Conservation (phyloP, 805 yeast genomes). For the Scheffersomyces stipitis region DNA sequence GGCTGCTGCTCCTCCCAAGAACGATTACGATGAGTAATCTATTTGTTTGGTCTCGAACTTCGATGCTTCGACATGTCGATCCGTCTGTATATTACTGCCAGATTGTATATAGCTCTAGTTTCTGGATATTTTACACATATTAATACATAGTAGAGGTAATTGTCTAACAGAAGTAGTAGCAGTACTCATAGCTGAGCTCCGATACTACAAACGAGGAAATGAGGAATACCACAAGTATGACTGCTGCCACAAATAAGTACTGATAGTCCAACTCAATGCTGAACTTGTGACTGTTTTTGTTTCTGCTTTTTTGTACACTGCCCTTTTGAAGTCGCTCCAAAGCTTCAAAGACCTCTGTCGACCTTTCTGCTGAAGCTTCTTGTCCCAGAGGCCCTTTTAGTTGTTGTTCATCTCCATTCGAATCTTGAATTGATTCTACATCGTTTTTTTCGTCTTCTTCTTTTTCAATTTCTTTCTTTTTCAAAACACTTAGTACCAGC, state of each 20-base stretch:
- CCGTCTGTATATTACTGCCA: no score
- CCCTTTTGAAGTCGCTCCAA: constrained; percentile 22
- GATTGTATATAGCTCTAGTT: no score
- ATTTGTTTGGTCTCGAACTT: no score
- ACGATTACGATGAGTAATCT: constrained; percentile 70
- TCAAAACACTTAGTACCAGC: constrained; percentile 7
- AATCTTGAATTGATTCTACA: neutral
- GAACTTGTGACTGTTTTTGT: neutral
- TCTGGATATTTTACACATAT: neutral
- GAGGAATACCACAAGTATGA: constrained; percentile 12
- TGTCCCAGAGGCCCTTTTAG: no score
- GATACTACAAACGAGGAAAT: constrained; percentile 26
- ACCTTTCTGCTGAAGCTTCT: no score
- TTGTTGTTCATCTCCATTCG: no score
- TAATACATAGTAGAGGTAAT: constrained; percentile 2
- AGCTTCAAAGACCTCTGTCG: constrained; percentile 19
- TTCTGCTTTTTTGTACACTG: neutral
- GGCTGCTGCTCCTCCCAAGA: constrained; percentile 75
- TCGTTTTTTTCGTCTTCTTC: no score
- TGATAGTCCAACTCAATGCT: constrained; percentile 1
- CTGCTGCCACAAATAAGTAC: constrained; percentile 3
- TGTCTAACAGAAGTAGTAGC: constrained; percentile 39
- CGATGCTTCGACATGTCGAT: no score
- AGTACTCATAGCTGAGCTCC: constrained; percentile 36
- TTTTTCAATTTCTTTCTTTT: constrained; percentile 8